Percentiles rank a stretch among this genome's conserved stretches.
Conservation (phyloP, 495 filamentous ascomycete species). For the Parmelia sp. region DNA sequence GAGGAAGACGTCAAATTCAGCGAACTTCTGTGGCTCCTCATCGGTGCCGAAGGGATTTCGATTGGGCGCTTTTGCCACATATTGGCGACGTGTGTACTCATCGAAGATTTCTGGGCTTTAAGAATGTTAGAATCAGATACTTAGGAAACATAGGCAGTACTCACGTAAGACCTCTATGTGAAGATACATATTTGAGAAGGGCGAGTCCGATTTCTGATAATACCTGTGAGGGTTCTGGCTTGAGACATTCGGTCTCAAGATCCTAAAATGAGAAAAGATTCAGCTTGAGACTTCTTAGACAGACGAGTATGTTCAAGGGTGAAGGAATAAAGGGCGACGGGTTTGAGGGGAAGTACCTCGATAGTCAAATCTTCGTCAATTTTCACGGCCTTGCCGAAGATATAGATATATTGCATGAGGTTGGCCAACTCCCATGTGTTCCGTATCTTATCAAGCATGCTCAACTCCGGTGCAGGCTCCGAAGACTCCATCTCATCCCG, state of each 20-base stretch:
- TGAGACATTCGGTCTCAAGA: constrained; percentile 80
- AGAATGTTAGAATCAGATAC: constrained; percentile 1
- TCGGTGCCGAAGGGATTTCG: constrained; percentile 83
- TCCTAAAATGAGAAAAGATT: constrained; percentile 49
- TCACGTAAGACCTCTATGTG: constrained; percentile 84
- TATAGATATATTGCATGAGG: constrained; percentile 83
- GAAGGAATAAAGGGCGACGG: neutral
- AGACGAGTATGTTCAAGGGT: neutral
- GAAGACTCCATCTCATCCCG: constrained; percentile 58
- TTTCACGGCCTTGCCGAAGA: constrained; percentile 83
- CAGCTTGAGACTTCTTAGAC: neutral
- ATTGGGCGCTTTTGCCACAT: constrained; percentile 68
- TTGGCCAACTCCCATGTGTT: constrained; percentile 95
- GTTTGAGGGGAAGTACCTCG: constrained; percentile 53
- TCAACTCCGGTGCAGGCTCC: constrained; percentile 38
- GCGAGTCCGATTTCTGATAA: constrained; percentile 79
- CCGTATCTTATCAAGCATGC: constrained; percentile 61
- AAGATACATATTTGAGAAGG: constrained; percentile 87
- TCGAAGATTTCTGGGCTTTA: constrained; percentile 80
- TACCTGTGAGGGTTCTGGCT: constrained; percentile 61
- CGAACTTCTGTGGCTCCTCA: constrained; percentile 64
- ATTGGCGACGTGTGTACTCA: constrained; percentile 89
- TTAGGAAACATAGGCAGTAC: constrained; percentile 30
- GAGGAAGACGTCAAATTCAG: constrained; percentile 73
- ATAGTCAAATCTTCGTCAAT: constrained; percentile 80